phyloP scores from a whole-genome alignment of 2,329 filamentous ascomycete species.

The Cladophialophora exuberans region DNA sequence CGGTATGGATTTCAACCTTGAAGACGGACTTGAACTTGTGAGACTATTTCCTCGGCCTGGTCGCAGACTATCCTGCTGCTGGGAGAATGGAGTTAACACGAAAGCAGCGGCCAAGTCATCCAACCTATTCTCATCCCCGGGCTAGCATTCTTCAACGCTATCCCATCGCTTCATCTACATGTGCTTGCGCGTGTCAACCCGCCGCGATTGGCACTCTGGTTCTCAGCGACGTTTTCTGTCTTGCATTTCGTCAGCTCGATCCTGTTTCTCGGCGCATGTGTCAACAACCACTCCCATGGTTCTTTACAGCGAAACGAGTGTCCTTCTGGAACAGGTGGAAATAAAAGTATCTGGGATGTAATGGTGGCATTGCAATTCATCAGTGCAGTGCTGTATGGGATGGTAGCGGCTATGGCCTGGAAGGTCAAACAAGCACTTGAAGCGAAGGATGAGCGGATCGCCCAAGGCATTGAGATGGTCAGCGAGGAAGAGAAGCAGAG shows the following conservation, averaged over 20 bases:
- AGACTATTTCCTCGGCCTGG: constrained; percentile 4
- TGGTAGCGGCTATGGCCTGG: constrained; percentile 30
- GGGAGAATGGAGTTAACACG: background rate
- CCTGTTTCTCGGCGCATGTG: constrained; percentile 28
- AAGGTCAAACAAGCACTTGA: constrained; percentile 24
- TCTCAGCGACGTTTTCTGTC: constrained; percentile 22
- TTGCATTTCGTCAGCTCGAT: constrained; percentile 27
- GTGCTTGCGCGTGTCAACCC: constrained; percentile 31
- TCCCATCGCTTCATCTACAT: constrained; percentile 31
- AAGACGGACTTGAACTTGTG: constrained; percentile 29
- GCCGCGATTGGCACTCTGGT: constrained; percentile 30
- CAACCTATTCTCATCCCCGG: constrained; percentile 32
- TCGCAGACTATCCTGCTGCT: background rate
- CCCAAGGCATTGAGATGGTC: constrained; percentile 27
- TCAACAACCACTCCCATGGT: constrained; percentile 13
- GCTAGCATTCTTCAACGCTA: constrained; percentile 33
- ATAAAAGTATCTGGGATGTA: constrained; percentile 26
- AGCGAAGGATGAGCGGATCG: constrained; percentile 24
- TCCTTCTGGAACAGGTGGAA: constrained; percentile 21
- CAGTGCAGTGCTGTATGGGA: constrained; percentile 26
- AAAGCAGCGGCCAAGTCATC: constrained; percentile 28
- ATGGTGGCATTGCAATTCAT: constrained; percentile 31
- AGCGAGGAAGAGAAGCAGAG: constrained; percentile 30
- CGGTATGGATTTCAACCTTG: constrained; percentile 29
- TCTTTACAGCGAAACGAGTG: constrained; percentile 29